A percentile compares a stretch with the other conserved stretches of the same genome.
Evolutionary conservation across 176 grass and related monocot genomes (phyloP).

Genomic region (Elymus sibiricus): DNA sequence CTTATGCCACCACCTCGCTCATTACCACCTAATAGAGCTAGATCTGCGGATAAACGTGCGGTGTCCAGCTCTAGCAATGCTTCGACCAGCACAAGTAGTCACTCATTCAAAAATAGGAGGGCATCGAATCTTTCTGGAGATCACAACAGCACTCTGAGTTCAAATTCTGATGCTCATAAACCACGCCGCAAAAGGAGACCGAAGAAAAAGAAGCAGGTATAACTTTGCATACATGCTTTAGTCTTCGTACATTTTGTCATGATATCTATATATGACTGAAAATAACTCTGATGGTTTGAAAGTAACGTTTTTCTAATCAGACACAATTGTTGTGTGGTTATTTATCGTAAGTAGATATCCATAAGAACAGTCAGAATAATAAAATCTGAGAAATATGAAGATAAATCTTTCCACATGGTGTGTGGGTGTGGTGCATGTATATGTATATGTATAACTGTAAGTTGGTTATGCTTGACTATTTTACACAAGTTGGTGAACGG

Average conservation of each 20-base stretch:
- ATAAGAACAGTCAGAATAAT: not conserved
- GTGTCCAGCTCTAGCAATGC: constrained; percentile 69
- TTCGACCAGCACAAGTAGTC: constrained; percentile 52
- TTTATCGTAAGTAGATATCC: constrained; percentile 15
- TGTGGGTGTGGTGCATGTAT: constrained; percentile 6
- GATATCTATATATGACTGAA: not conserved
- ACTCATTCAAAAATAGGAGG: constrained; percentile 57
- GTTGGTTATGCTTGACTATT: not conserved
- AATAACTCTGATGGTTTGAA: not conserved
- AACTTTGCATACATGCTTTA: not conserved
- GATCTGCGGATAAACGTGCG: constrained; percentile 46
- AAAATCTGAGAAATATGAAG: not conserved
- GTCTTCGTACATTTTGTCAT: not conserved
- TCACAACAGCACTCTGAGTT: constrained; percentile 73
- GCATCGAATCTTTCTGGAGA: constrained; percentile 39
- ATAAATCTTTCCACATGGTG: constrained; percentile 7
- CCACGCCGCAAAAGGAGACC: constrained; percentile 82
- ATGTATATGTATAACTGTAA: constrained; percentile 28
- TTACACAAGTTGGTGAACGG: not conserved
- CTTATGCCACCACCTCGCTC: constrained; percentile 96
- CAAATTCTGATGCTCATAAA: constrained; percentile 92
- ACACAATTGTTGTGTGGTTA: not conserved
- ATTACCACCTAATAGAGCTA: constrained; percentile 68
- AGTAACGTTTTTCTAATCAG: not conserved
- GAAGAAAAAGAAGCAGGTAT: constrained; percentile 97